Evolutionary conservation across 441 rosid genomes (phyloP), one percentile per base, ranked within the genome.

Genomic region (Gossypium davidsonii): DNA sequence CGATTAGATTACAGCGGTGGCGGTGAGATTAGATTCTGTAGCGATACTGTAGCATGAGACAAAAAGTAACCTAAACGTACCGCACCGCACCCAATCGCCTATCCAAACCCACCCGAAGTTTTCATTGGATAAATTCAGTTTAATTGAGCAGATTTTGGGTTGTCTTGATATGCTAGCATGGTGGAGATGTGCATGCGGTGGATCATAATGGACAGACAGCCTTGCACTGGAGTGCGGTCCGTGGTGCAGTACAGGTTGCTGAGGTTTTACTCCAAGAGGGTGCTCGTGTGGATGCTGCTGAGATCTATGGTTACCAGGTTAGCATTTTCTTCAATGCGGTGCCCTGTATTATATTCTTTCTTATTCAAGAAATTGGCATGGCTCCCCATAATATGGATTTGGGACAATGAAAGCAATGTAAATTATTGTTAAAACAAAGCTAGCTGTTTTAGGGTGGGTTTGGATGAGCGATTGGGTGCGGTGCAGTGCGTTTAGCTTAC

Each of bases 151-250:
- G 59, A 57, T 73, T 52, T 48, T 31, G 59, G 48, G 73, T 63
- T 69, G 39, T 79, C 17, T 63, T 76, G 14, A 61, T 77, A 11
- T 74, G 58, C 2, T 88, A 93, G 98, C 96, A 81, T 70, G 99
- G 97, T 71, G 99, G 94, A 82, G 96, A 96, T 85, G 84, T 96
- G 70, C 89, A 96, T 73, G 83, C 88, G 0, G 80, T 80, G 34
- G 99, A 96, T 87, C 97, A 93, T 80, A 88, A 92, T 25, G 98
- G 97, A 28, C 99, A 93, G 84, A 91, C 97, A 48, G 97, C 99
- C 15, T 83, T 96, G 82, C 99, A 93, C 67, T 95, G 99, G 99
- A 90, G 97, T 87, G 98, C 98, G n/a, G 96, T 90, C 71, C 95
- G 98, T 17, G 98, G 98, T 55, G 91, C 94, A 51, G 75, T 85